Evolutionary conservation across 2,329 filamentous ascomycete genomes (phyloP), one percentile per base, ranked within the genome.

Genomic region (Claviceps citrina): DNA sequence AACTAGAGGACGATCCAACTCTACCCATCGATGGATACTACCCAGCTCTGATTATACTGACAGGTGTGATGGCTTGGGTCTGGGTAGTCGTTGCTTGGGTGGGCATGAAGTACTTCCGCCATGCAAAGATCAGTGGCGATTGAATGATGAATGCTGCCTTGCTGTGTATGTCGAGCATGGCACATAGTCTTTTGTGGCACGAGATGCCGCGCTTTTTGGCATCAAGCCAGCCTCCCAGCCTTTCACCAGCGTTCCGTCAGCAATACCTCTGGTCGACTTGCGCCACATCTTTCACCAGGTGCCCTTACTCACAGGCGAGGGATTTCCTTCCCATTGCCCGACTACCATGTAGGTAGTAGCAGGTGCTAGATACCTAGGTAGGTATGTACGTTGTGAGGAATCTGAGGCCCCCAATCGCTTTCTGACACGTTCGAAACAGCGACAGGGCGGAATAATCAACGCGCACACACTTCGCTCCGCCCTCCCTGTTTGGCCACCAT

Each of bases 81-180:
- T 98, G 91, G 91, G 91, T 96, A 15, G 77, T 94, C 10, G 79
- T 93, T 43, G 91, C 93, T 9, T 98, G 91, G 91, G 81, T 96
- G 36, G 91, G 91, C 19, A 96, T 98, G 89, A 98, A 98, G 59
- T 96, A 96, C 60, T 98, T 98, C 56, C 78, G 87, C 50, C 91
- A 98, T 67, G 89, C 91, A 26, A 94, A 94, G 65, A 93, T 96
- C 43, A 74, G 66, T 42, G 71, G 71, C 25, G 73, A 77, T 54
- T 84, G 49, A 62, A 18, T 4, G 19, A 20, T 13, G 7, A 15
- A 24, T 12, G 34, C 16, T 27, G 16, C 10, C 16, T 7, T 22
- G 35, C 26, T 16, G 16, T n/a, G 13, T 5, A 25, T 37, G 7
- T 30, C 13, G 26, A 20, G 13, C 18, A 15, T 28, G 9, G 24